Evolutionary conservation across 2,329 filamentous ascomycete species (phyloP).

Genomic region (Shiraia sp.): DNA sequence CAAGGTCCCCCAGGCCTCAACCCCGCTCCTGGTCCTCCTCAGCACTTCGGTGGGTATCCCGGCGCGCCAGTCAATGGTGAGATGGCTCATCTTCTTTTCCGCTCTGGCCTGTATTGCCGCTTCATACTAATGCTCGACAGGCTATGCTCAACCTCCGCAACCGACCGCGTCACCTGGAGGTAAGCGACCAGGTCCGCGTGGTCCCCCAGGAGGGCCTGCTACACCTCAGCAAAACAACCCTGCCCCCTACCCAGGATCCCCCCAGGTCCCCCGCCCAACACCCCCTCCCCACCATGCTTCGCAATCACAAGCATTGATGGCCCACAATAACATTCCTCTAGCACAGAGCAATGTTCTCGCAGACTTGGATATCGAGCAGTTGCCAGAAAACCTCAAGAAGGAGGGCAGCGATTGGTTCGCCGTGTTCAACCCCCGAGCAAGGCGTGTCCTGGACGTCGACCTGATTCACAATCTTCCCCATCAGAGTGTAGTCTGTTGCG

Average conservation of each 20-base stretch:
- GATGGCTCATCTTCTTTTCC: constrained; percentile 31
- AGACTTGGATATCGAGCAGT: constrained; percentile 82
- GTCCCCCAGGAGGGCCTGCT: constrained; percentile 67
- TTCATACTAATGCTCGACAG: constrained; percentile 44
- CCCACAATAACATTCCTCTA: constrained; percentile 50
- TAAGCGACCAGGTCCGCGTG: constrained; percentile 68
- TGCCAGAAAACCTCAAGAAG: constrained; percentile 86
- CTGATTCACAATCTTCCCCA: constrained; percentile 91
- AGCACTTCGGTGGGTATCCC: constrained; percentile 72
- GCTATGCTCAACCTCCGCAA: constrained; percentile 82
- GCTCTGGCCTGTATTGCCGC: constrained; percentile 2
- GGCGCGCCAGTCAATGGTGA: constrained; percentile 65
- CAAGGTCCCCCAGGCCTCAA: constrained; percentile 73
- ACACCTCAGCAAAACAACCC: constrained; percentile 92
- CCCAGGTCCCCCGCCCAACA: constrained; percentile 79
- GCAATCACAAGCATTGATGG: constrained; percentile 38
- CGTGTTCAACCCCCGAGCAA: constrained; percentile 91
- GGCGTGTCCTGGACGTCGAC: constrained; percentile 88
- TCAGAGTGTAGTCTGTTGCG: constrained; percentile 97
- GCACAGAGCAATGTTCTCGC: constrained; percentile 70
- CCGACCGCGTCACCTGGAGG: constrained; percentile 85
- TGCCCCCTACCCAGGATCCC: constrained; percentile 85
- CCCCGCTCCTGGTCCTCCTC: constrained; percentile 61
- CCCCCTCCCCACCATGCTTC: constrained; percentile 54
- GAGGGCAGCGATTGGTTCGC: constrained; percentile 92